These are phyloP conservation scores for Acorus gramineus DNA, from an alignment of 106 monocot genomes.

Conservation along the genomic window DNA sequence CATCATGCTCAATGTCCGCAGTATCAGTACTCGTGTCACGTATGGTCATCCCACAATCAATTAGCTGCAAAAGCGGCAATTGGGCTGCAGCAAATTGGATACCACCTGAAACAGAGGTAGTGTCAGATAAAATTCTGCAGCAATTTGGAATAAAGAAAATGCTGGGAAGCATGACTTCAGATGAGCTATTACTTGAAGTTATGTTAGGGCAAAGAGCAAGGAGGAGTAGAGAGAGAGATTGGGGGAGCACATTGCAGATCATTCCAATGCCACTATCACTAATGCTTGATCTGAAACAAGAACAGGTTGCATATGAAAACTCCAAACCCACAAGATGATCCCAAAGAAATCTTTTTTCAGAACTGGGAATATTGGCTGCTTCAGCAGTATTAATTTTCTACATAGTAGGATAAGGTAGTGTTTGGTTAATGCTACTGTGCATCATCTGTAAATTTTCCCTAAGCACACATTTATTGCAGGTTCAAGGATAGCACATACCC, in stretches of 20 bases:
- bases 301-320: background rate
- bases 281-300: conserved; percentile 63
- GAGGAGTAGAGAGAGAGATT: conserved; percentile 63
- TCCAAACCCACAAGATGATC: background rate
- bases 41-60: conserved; percentile 94
- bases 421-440: too few relatives aligned
- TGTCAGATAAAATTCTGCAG: background rate
- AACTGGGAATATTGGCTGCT: background rate
- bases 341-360: background rate
- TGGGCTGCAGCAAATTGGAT: conserved; percentile 87
- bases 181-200: conserved; percentile 63
- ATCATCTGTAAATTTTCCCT: too few relatives aligned
- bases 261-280: conserved; percentile 93
- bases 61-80: conserved; percentile 67
- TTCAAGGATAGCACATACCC: conserved; percentile 47
- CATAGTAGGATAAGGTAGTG: too few relatives aligned
- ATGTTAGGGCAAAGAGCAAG: conserved; percentile 87
- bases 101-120: conserved; percentile 48
- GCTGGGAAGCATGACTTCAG: background rate
- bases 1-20: conserved; percentile 22
- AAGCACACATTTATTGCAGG: background rate
- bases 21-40: conserved; percentile 26
- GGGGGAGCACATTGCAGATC: conserved; percentile 83
- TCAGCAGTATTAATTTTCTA: too few relatives aligned
- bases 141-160: background rate